Conservation (phyloP, 768 basidiomycete genomes). For the Tylopilus rubrobrunneus region DNA sequence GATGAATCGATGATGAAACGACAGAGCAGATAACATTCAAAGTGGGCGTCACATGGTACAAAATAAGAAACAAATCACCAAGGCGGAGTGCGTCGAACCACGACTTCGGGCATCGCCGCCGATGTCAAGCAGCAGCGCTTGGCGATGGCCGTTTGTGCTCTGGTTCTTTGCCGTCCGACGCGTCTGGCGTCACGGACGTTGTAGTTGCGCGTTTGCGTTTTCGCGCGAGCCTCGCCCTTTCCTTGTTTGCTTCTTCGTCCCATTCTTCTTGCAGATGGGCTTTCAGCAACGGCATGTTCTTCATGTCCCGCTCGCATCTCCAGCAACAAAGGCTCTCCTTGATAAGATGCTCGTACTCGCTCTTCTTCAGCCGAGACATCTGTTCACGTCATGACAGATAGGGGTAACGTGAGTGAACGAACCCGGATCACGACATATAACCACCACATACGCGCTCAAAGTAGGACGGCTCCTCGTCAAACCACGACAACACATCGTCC, state of each 20-base stretch:
- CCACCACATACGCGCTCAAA: conserved; percentile 42
- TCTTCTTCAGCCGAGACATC: conserved; percentile 51
- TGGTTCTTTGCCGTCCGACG: conserved; percentile 5
- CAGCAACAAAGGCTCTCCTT: conserved; percentile 69
- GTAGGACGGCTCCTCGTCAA: conserved; percentile 59
- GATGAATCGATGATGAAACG: neutral
- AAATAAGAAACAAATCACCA: neutral
- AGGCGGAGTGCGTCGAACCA: too few relatives aligned
- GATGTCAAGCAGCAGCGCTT: conserved; percentile 1
- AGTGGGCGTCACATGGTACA: neutral
- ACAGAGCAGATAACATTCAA: conserved; percentile 6
- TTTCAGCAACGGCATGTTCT: conserved; percentile 74
- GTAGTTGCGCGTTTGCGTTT: conserved; percentile 36
- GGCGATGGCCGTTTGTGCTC: conserved; percentile 13
- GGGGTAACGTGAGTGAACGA: neutral
- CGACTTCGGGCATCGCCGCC: too few relatives aligned
- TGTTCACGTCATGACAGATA: conserved; percentile 21
- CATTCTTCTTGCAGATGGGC: conserved; percentile 74
- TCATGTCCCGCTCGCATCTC: conserved; percentile 57
- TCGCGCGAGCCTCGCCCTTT: conserved; percentile 38
- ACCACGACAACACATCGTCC: conserved; percentile 77
- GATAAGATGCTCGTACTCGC: conserved; percentile 60
- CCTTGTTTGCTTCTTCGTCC: conserved; percentile 43
- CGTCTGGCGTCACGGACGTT: neutral
- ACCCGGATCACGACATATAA: neutral